phyloP scores from a whole-genome alignment of 1,284 basidiomycete species.

The Cutaneotrichosporon dermatis region DNA sequence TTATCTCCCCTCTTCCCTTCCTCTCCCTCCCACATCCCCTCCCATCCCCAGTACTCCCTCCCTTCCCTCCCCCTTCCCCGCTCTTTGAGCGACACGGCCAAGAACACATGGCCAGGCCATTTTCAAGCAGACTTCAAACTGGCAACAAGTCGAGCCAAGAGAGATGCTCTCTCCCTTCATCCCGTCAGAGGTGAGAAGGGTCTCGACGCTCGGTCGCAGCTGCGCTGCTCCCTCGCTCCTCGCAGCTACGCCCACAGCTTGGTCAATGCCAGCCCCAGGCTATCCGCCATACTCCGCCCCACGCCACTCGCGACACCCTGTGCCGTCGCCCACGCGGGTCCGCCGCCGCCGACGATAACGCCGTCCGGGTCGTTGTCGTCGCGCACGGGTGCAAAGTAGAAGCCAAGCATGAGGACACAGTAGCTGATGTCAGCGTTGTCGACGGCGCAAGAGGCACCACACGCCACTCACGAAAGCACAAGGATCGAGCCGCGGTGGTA shows the following conservation, averaged over 20 bases:
- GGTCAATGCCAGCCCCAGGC: background rate
- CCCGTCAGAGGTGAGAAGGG: too few species aligned
- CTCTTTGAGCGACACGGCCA: too few species aligned
- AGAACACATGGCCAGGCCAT: too few species aligned
- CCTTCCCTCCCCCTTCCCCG: too few species aligned
- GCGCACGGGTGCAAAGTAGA: slow-evolving; percentile 62
- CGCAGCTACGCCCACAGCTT: slow-evolving; percentile 5
- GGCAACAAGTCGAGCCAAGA: too few species aligned
- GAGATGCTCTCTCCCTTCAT: too few species aligned
- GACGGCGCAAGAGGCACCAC: background rate
- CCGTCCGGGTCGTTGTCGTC: background rate
- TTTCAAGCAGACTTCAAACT: too few species aligned
- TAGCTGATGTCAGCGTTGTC: slow-evolving; percentile 55
- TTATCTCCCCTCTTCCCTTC: too few species aligned
- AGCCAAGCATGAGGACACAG: slow-evolving; percentile 70
- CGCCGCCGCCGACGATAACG: slow-evolving; percentile 2
- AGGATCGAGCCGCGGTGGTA: slow-evolving; percentile 93
- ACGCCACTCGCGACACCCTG: background rate
- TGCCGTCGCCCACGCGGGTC: background rate
- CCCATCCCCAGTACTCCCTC: too few species aligned
- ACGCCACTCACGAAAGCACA: slow-evolving; percentile 65
- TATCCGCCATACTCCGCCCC: background rate
- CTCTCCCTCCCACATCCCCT: too few species aligned
- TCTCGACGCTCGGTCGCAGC: too few species aligned
- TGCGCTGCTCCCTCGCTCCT: too few species aligned